A percentile compares a stretch with the other conserved stretches of the same genome.
Evolutionary conservation across 2,329 filamentous ascomycete species (phyloP).

Genomic region (Chaetomium globosum): DNA sequence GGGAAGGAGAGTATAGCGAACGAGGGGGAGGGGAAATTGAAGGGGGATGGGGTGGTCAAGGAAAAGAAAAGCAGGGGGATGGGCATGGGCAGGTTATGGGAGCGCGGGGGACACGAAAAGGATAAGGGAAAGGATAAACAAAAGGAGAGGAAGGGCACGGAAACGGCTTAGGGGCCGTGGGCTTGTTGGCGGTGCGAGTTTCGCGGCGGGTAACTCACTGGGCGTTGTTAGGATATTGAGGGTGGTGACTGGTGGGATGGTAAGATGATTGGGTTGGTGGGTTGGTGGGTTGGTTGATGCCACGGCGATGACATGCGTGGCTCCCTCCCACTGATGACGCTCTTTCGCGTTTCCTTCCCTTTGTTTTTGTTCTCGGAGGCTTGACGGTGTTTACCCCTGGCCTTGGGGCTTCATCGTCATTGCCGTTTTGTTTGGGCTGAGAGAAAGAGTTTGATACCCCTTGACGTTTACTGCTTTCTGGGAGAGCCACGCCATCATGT

Average conservation of each 20-base stretch:
- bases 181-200: neutral
- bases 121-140: neutral
- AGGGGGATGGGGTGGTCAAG: neutral
- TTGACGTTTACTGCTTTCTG: neutral
- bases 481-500: neutral
- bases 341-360: neutral
- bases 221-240: neutral
- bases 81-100: neutral
- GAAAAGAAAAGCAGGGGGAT: constrained; percentile 3
- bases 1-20: constrained; percentile 1
- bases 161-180: constrained; percentile 10
- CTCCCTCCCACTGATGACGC: neutral
- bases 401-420: neutral
- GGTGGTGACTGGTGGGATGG: neutral
- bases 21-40: neutral
- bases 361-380: neutral
- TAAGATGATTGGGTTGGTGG: neutral
- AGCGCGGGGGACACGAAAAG: neutral
- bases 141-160: neutral
- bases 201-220: neutral
- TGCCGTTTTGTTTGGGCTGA: neutral
- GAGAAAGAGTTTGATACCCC: constrained; percentile 11
- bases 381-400: neutral
- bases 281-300: neutral
- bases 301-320: neutral